Conservation (phyloP, 345 rosid species). For the Sonneratia caseolaris region DNA sequence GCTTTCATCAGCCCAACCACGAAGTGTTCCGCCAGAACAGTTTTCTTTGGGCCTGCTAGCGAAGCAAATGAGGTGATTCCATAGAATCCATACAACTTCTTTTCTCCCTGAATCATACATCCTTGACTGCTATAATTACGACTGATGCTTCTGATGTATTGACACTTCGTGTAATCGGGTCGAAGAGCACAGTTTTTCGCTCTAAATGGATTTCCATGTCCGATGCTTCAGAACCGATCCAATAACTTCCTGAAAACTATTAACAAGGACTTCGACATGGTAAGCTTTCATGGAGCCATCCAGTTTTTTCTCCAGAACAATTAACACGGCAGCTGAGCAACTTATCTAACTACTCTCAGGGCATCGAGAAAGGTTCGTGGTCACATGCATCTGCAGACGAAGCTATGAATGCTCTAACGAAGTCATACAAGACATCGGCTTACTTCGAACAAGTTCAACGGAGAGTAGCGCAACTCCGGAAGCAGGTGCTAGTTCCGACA, state of each 20-base stretch:
- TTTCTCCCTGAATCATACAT: too few species aligned
- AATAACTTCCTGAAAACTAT: constrained; percentile 9
- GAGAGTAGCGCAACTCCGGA: not conserved
- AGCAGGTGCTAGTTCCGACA: not conserved
- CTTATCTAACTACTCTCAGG: not conserved
- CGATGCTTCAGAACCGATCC: constrained; percentile 2
- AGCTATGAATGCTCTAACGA: not conserved
- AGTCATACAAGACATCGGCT: not conserved
- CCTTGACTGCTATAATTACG: too few species aligned
- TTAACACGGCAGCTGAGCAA: too few species aligned
- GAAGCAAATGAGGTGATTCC: not conserved
- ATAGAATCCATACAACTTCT: not conserved
- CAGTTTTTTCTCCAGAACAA: too few species aligned
- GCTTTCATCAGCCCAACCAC: not conserved
- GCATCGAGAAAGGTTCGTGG: not conserved
- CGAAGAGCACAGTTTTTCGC: not conserved
- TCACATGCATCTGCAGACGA: not conserved
- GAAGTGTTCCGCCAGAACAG: constrained; percentile 1
- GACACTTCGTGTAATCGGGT: too few species aligned
- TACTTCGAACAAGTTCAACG: not conserved
- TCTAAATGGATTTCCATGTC: constrained; percentile 7
- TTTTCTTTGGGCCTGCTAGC: not conserved
- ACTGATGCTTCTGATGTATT: too few species aligned
- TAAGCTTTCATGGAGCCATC: not conserved
- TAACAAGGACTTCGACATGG: not conserved